phyloP scores from a whole-genome alignment of 2,329 filamentous ascomycete genomes.

The Aspergillus proliferans region DNA sequence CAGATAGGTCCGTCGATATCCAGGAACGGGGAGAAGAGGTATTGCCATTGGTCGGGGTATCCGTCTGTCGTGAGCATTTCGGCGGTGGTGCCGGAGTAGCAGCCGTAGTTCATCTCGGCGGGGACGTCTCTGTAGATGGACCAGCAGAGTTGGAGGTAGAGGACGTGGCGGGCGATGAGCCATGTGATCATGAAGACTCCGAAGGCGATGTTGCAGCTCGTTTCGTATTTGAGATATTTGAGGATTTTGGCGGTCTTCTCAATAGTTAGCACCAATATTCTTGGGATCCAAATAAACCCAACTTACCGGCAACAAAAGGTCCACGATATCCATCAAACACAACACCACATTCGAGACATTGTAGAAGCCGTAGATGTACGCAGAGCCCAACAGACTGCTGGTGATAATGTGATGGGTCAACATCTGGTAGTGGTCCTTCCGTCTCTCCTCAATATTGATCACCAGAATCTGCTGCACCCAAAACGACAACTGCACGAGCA shows the following conservation, averaged over 20 bases:
- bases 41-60: constrained; percentile 44
- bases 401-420: constrained; percentile 91
- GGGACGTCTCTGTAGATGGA: constrained; percentile 67
- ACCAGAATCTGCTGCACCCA: constrained; percentile 93
- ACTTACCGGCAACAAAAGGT: constrained; percentile 76
- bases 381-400: constrained; percentile 68
- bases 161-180: constrained; percentile 74
- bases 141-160: constrained; percentile 75
- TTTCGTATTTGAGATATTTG: constrained; percentile 76
- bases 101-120: constrained; percentile 58
- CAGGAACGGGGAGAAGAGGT: constrained; percentile 68
- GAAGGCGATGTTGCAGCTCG: constrained; percentile 74
- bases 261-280: constrained; percentile 6
- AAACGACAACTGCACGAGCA: constrained; percentile 83
- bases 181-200: constrained; percentile 80
- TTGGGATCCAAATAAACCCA: not conserved
- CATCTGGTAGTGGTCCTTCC: constrained; percentile 97
- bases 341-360: constrained; percentile 84
- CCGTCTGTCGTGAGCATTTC: constrained; percentile 29
- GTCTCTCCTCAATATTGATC: constrained; percentile 86
- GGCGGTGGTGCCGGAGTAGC: constrained; percentile 54
- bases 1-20: constrained; percentile 69
- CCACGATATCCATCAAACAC: constrained; percentile 88
- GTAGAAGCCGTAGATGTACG: constrained; percentile 81
- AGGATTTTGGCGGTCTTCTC: constrained; percentile 78